A percentile compares a stretch with the other conserved stretches of the same genome.
Conservation (phyloP, 768 basidiomycete genomes). For the Tulasnella sp. region DNA sequence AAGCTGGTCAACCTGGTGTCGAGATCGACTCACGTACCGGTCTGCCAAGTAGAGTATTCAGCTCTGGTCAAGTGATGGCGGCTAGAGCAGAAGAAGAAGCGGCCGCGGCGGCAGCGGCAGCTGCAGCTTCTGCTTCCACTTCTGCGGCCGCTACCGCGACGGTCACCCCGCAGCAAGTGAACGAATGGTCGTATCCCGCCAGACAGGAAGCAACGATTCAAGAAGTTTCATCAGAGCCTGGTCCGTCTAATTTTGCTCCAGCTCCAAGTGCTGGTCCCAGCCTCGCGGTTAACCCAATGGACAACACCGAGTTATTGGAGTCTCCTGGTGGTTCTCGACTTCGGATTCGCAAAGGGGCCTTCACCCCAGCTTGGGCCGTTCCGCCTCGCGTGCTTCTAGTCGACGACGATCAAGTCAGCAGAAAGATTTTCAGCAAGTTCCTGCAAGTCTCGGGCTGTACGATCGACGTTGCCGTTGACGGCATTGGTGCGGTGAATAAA, state of each 20-base stretch:
- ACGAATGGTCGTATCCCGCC: neutral
- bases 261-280: neutral
- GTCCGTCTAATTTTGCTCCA: neutral
- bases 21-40: neutral
- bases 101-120: neutral
- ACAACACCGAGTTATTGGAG: neutral
- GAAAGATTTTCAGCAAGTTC: conserved; percentile 85
- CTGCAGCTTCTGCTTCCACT: too few relatives aligned
- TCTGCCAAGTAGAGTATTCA: neutral
- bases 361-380: conserved; percentile 85
- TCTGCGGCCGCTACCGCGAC: neutral
- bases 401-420: conserved; percentile 89
- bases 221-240: neutral
- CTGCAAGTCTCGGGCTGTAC: conserved; percentile 92
- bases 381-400: conserved; percentile 87
- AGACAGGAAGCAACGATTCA: neutral
- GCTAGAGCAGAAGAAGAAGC: neutral
- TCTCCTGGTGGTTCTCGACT: conserved; percentile 13
- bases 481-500: conserved; percentile 84
- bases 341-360: conserved; percentile 52
- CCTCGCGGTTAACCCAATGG: neutral
- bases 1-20: neutral
- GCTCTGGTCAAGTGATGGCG: neutral
- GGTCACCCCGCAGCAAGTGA: neutral
- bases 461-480: conserved; percentile 91